Percentiles rank a stretch among this genome's conserved stretches.
phyloP scores from a whole-genome alignment of 768 basidiomycete species.

The Tricholoma sp. region DNA sequence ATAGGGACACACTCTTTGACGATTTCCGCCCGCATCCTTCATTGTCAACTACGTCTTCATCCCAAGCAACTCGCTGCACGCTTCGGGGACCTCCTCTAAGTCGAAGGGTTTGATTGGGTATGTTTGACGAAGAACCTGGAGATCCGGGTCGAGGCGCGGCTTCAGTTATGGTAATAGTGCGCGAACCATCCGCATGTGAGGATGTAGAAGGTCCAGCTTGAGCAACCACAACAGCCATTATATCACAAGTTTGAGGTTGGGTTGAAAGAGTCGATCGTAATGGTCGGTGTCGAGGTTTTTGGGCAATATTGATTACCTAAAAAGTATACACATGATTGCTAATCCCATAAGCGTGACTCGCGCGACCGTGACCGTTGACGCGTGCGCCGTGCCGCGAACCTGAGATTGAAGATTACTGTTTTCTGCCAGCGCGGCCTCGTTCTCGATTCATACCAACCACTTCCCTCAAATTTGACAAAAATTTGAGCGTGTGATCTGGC shows the following conservation, averaged over 20 bases:
- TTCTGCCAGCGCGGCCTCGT: no score
- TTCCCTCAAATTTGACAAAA: no score
- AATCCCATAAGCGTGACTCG: not conserved
- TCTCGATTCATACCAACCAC: no score
- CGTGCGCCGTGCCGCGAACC: no score
- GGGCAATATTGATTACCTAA: not conserved
- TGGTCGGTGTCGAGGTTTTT: not conserved
- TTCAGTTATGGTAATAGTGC: slow-evolving; percentile 46
- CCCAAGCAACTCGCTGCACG: slow-evolving; percentile 72
- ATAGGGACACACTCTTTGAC: slow-evolving; percentile 73
- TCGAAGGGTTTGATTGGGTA: slow-evolving; percentile 32
- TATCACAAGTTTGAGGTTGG: not conserved
- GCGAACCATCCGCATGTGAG: slow-evolving; percentile 46
- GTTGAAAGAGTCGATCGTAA: not conserved
- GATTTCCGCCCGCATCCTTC: slow-evolving; percentile 87
- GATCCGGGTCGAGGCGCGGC: slow-evolving; percentile 19
- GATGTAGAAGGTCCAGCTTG: slow-evolving; percentile 29
- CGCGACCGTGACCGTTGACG: not conserved
- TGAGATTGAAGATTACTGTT: no score
- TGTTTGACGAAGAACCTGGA: slow-evolving; percentile 17
- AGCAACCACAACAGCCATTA: not conserved
- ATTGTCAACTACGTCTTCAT: slow-evolving; percentile 83
- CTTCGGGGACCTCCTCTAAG: slow-evolving; percentile 51
- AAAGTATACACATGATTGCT: not conserved
- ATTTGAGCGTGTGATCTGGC: no score